Base-by-base conservation (phyloP, 176 grass and related monocot species). In the Otatea glauca region DNA sequence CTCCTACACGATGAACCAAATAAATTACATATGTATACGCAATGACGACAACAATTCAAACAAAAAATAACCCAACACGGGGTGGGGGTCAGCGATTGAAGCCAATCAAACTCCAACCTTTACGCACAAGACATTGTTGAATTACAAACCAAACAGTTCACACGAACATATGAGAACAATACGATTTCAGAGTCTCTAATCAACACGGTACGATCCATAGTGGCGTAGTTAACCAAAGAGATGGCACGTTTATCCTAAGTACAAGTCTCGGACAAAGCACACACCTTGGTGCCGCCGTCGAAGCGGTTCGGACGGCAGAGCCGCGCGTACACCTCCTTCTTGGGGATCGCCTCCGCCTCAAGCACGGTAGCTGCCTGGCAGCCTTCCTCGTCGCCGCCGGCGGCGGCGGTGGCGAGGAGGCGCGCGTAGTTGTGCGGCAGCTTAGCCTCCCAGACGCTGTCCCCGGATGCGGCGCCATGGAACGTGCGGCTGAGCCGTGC, bases 391-490 rank as follows among this genome's bases (percentile, higher is more conserved):
- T 68, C 78, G 7, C 65, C 70, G 20, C 29, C 29, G 29, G 70
- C 73, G 27, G 69, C 78, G 17, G 73, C 67, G 29, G 68, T 86
- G 42, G 88, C 79, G 63, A 99, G 60, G 65, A 99, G 83, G 65
- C 81, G 88, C 41, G 68, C 79, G 48, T 99, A 99, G 83, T 99
- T 99, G 64, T 25, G 82, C 20, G 96, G 96, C 69, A 99, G 82
- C 92, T 99, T 99, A 80, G 88, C 68, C 77, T 92, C 91, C 96
- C 96, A 99, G 42, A 99, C 73, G 80, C 74, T 65, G 74, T 99
- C 86, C 32, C 88, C 90, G 39, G 93, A 95, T 69, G 93, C 93
- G 9, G 93, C 93, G 75, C 85, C 81, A 4, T 69, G 83, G 83
- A 99, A 99, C 34, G 87, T 88, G 83, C 83, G 92, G 88, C 86